phyloP scores from a whole-genome alignment of 2,329 filamentous ascomycete species.

The Trichophyton rubrum region DNA sequence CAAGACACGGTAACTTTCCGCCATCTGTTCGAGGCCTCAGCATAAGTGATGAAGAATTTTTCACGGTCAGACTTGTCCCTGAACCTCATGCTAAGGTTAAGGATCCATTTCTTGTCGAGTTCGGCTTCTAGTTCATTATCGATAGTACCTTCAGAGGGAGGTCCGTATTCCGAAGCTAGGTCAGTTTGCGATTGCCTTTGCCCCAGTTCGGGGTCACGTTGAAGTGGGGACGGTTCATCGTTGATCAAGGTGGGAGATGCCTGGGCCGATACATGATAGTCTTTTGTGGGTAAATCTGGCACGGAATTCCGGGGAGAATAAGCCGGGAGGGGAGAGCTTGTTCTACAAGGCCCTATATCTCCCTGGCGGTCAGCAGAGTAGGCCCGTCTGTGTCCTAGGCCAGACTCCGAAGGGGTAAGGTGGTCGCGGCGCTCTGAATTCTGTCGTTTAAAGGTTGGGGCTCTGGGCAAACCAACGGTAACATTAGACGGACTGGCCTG shows the following conservation, averaged over 20 bases:
- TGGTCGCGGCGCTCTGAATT: slow-evolving; percentile 67
- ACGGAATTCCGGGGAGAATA: slow-evolving; percentile 26
- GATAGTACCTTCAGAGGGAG: slow-evolving; percentile 18
- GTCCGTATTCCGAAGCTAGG: slow-evolving; percentile 12
- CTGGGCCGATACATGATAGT: slow-evolving; percentile 2
- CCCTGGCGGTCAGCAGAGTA: slow-evolving; percentile 44
- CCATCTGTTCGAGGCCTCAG: slow-evolving; percentile 66
- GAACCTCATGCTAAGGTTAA: slow-evolving; percentile 98
- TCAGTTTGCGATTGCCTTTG: background rate
- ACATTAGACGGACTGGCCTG: slow-evolving; percentile 32
- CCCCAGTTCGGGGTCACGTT: background rate
- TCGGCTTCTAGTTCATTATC: slow-evolving; percentile 38
- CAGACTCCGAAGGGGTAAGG: slow-evolving; percentile 51
- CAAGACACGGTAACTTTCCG: slow-evolving; percentile 83
- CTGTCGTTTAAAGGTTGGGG: slow-evolving; percentile 69
- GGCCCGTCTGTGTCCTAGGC: slow-evolving; percentile 48
- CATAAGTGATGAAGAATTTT: slow-evolving; percentile 96
- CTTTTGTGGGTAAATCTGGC: slow-evolving; percentile 30
- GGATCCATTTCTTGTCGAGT: slow-evolving; percentile 79
- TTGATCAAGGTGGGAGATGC: background rate
- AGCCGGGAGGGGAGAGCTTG: slow-evolving; percentile 29
- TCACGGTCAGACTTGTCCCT: slow-evolving; percentile 83
- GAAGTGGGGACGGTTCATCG: background rate
- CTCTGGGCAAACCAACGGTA: slow-evolving; percentile 64
- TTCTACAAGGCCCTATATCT: slow-evolving; percentile 33